Evolutionary conservation across 2,329 filamentous ascomycete species (phyloP), one percentile per base, ranked within the genome.

Genomic region (Aspergillus chevalieri): DNA sequence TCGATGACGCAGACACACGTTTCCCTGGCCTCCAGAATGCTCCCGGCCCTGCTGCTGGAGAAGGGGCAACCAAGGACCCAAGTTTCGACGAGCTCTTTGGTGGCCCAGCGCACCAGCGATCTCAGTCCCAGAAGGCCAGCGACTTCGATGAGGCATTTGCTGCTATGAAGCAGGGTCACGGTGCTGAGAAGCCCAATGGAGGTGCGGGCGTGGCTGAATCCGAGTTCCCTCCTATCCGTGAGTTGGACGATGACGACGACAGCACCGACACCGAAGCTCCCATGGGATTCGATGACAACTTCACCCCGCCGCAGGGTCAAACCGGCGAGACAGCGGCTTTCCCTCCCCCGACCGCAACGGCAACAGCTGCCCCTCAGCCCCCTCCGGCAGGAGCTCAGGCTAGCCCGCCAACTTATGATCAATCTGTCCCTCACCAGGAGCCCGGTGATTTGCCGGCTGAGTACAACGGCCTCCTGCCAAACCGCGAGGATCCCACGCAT

Each of bases 171-270:
- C 78, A 76, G 46, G 70, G 74, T 28, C 72, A 77, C 41, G 73
- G 73, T 38, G 17, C 26, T 61, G 9, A 64, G 63, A 19, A 41
- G 38, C 38, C 38, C 34, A 38, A 38, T n/a, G 34, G 34, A 38
- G 34, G 12, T 38, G 6, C 34, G 9, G n/a, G 60, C 17, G 57
- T 55, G 22, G 48, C 62, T 26, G 49, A 54, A 62, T 78, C 82
- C 19, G 93, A 97, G 65, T 97, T 97, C 64, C 93, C 93, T 28
- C 93, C 92, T 0, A 95, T 97, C 52, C 84, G 86, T n/a, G 89
- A 92, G 65, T 73, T 96, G 50, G 86, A 87, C 53, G 79, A 83
- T 26, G 86, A 91, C 50, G 88, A 92, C 21, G 86, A 94, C n/a
- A 85, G 84, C 48, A 87, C 82, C 52, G 87, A 89, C 44, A 81